phyloP scores from a whole-genome alignment of 148 eudicot genomes.

The Silene uniflora region DNA sequence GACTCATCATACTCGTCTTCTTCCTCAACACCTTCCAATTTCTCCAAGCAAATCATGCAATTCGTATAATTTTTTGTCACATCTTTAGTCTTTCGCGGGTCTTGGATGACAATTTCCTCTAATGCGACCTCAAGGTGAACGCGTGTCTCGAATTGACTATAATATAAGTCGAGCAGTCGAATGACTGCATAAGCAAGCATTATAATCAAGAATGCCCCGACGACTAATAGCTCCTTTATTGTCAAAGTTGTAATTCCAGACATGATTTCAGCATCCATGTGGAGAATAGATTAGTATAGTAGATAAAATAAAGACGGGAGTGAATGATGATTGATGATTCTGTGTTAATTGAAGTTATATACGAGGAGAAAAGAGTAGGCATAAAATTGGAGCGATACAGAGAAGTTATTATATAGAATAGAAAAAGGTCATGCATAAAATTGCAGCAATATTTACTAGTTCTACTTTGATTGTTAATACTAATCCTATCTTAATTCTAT shows the following conservation, averaged over 20 bases:
- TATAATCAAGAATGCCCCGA: neutral
- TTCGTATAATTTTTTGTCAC: constrained; percentile 4
- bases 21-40: neutral
- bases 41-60: constrained; percentile 20
- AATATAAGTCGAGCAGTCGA: neutral
- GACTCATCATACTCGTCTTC: neutral
- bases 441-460: too few relatives aligned
- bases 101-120: constrained; percentile 6
- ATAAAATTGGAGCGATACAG: too few relatives aligned
- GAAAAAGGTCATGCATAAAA: too few relatives aligned
- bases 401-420: too few relatives aligned
- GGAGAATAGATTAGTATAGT: too few relatives aligned
- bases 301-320: neutral
- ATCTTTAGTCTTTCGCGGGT: neutral
- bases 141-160: neutral
- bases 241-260: neutral
- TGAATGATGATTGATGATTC: too few relatives aligned
- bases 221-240: neutral
- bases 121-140: neutral
- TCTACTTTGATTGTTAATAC: too few relatives aligned
- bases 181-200: neutral
- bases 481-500: too few relatives aligned
- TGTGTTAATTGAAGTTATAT: too few relatives aligned
- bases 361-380: too few relatives aligned
- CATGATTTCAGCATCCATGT: neutral